Evolutionary conservation across 1,284 basidiomycete genomes (phyloP).

Genomic region (Pisolithus thermaeus): DNA sequence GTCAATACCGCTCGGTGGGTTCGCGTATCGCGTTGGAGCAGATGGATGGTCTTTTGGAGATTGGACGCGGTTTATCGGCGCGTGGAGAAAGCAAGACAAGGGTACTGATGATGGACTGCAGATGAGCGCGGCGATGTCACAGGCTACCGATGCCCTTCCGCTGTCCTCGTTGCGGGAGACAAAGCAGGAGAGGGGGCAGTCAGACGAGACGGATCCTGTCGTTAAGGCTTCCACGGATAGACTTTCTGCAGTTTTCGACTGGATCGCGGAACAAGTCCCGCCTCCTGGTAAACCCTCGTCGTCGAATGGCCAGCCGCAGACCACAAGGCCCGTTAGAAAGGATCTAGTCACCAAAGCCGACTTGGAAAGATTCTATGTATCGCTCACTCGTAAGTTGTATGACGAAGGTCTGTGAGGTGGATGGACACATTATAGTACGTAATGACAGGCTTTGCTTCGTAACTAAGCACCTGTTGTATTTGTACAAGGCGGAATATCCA

Average conservation of each 20-base stretch:
- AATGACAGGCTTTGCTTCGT: too few relatives aligned
- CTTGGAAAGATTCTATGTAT: slow-evolving; percentile 72
- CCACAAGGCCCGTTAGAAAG: slow-evolving; percentile 25
- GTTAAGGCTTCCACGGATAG: slow-evolving; percentile 64
- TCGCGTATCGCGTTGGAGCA: slow-evolving; percentile 22
- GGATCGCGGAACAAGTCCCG: slow-evolving; percentile 70
- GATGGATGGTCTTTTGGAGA: slow-evolving; percentile 57
- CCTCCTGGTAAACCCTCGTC: slow-evolving; percentile 10
- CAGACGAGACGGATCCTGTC: slow-evolving; percentile 46
- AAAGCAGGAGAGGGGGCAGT: slow-evolving; percentile 24
- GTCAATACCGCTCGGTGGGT: slow-evolving; percentile 22
- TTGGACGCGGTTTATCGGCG: slow-evolving; percentile 55
- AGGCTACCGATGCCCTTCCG: slow-evolving; percentile 8
- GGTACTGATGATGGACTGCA: slow-evolving; percentile 11
- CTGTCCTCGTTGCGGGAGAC: slow-evolving; percentile 14
- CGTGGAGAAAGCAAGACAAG: slow-evolving; percentile 52
- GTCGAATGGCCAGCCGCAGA: slow-evolving; percentile 22
- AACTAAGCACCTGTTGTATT: too few relatives aligned
- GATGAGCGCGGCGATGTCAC: slow-evolving; percentile 11
- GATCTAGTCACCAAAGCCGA: slow-evolving; percentile 58
- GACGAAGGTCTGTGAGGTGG: slow-evolving; percentile 61
- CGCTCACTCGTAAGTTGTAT: slow-evolving; percentile 70
- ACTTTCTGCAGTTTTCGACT: slow-evolving; percentile 68
- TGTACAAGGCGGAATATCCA: too few relatives aligned
- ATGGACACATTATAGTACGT: neutral